Conservation (phyloP, 148 eudicot species). For the Persicaria maculosa region DNA sequence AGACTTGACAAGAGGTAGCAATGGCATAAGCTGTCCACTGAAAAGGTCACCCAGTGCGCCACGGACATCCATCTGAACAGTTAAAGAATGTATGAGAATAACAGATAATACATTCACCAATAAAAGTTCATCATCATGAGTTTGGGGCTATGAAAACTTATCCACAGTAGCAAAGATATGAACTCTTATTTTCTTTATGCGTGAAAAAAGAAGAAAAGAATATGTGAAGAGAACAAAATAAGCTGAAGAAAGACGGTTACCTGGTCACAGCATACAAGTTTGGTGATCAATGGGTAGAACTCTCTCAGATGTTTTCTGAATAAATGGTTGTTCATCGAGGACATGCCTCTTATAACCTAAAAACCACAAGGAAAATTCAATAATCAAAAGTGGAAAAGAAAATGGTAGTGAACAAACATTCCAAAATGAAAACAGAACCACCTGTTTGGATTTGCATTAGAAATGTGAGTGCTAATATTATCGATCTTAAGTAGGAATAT, state of each 20-base stretch:
- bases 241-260: slow-evolving; percentile 25
- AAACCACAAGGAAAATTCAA: slow-evolving; percentile 15
- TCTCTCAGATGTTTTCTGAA: slow-evolving; percentile 79
- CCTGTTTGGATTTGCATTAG: background rate
- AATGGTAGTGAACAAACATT: background rate
- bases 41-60: slow-evolving; percentile 85
- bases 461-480: background rate
- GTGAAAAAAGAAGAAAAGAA: background rate
- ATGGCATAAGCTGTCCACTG: slow-evolving; percentile 53
- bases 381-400: background rate
- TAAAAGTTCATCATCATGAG: background rate
- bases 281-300: slow-evolving; percentile 90
- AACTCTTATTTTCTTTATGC: too few species aligned
- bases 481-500: background rate
- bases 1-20: slow-evolving; percentile 29
- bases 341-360: slow-evolving; percentile 92
- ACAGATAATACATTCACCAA: background rate
- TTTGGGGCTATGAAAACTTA: background rate
- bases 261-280: slow-evolving; percentile 97
- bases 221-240: background rate
- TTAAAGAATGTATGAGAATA: background rate
- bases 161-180: too few species aligned
- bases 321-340: slow-evolving; percentile 65
- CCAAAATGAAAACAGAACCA: background rate
- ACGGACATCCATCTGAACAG: slow-evolving; percentile 83